phyloP scores from a whole-genome alignment of 1,284 basidiomycete genomes.

The Ceratobasidium sp. region DNA sequence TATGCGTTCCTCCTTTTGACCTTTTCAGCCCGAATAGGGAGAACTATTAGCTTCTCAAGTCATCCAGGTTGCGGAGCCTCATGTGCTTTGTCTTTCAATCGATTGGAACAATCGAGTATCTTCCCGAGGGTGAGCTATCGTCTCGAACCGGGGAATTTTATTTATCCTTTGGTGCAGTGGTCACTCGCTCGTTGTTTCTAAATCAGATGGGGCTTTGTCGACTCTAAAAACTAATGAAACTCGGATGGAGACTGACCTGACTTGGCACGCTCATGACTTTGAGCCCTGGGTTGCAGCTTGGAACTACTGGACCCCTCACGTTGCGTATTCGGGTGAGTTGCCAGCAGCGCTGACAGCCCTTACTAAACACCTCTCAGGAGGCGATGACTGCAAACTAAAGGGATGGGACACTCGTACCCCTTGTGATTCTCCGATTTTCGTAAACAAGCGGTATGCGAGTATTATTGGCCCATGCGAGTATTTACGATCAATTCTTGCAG shows the following conservation, averaged over 20 bases:
- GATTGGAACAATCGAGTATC: conserved; percentile 80
- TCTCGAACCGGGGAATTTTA: conserved; percentile 9
- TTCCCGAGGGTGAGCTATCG: conserved; percentile 45
- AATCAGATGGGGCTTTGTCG: conserved; percentile 77
- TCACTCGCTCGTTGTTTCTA: conserved; percentile 74
- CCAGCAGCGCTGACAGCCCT: neutral
- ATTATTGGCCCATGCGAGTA: neutral
- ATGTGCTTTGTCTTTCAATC: conserved; percentile 79
- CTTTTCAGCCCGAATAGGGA: conserved; percentile 52
- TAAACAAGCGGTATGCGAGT: conserved; percentile 70
- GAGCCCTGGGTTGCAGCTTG: conserved; percentile 96
- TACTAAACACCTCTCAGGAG: conserved; percentile 62
- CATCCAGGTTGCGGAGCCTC: conserved; percentile 64
- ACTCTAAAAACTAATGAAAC: conserved; percentile 61
- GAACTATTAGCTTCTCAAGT: conserved; percentile 58
- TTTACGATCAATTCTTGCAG: conserved; percentile 53
- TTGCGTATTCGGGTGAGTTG: conserved; percentile 80
- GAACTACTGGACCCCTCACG: conserved; percentile 79
- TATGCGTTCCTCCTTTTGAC: conserved; percentile 14
- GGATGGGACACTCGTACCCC: conserved; percentile 87
- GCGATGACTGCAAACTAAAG: conserved; percentile 90
- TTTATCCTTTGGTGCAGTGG: conserved; percentile 27
- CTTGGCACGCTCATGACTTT: conserved; percentile 90
- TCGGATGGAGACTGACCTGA: conserved; percentile 57
- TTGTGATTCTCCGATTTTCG: conserved; percentile 66